Conservation (phyloP, 345 rosid genomes). For the Eutrema heterophyllum region DNA sequence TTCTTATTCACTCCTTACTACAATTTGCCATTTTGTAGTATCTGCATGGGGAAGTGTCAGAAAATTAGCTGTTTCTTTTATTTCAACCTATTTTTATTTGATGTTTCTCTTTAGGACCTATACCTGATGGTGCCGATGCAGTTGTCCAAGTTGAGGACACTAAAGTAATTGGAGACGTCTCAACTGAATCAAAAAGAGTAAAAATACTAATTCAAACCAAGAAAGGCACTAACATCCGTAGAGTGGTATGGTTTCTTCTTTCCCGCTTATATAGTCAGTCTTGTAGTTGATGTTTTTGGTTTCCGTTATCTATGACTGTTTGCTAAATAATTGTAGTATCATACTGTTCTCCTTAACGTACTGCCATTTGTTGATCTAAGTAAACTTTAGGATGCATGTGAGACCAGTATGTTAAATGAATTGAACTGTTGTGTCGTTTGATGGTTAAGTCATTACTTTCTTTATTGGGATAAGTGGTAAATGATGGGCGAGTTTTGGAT, state of each 20-base stretch:
- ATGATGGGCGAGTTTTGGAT: neutral
- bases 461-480: neutral
- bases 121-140: constrained; percentile 96
- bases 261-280: neutral
- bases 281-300: neutral
- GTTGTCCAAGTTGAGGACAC: constrained; percentile 98
- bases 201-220: constrained; percentile 56
- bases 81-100: neutral
- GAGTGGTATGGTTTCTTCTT: constrained; percentile 62
- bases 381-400: constrained; percentile 1
- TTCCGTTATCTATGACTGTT: neutral
- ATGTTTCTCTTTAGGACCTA: constrained; percentile 54
- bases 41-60: neutral
- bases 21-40: neutral
- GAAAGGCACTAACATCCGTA: constrained; percentile 83
- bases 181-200: constrained; percentile 44
- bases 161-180: constrained; percentile 36
- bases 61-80: neutral
- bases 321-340: neutral
- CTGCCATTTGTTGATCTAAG: neutral
- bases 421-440: neutral
- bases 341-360: neutral
- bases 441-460: neutral
- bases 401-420: neutral
- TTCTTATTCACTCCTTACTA: neutral